These are phyloP conservation scores for Clonostachys chloroleuca DNA, from an alignment of 2,329 filamentous ascomycete genomes.

Conservation along the genomic window DNA sequence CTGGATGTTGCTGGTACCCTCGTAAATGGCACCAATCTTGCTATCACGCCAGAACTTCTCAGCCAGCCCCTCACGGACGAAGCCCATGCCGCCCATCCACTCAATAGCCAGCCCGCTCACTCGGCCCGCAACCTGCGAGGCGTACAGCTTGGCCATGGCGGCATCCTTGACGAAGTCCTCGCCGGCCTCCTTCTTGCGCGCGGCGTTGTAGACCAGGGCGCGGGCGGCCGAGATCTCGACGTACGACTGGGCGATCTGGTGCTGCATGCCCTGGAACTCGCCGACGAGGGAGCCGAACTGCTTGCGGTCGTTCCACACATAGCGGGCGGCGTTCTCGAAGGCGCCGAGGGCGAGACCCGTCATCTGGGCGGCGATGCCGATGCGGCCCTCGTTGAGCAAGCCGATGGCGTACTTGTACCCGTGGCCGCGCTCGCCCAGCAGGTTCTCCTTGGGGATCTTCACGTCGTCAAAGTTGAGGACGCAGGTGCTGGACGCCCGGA, in stretches of 20 bases:
- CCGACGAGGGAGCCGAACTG: conserved; percentile 93
- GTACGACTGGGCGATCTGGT: conserved; percentile 95
- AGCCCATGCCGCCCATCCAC: conserved; percentile 99
- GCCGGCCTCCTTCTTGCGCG: conserved; percentile 96
- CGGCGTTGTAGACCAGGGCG: conserved; percentile 91
- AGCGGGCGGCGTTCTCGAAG: conserved; percentile 87
- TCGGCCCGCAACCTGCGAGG: conserved; percentile 85
- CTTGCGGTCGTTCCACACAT: conserved; percentile 97
- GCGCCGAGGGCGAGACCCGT: conserved; percentile 91
- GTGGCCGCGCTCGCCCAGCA: conserved; percentile 83
- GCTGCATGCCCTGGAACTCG: conserved; percentile 99
- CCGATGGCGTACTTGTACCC: conserved; percentile 98
- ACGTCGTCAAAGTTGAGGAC: conserved; percentile 98
- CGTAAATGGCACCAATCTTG: conserved; percentile 98
- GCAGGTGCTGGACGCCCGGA: conserved; percentile 92
- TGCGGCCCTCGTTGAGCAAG: conserved; percentile 91
- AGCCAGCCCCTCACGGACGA: conserved; percentile 90
- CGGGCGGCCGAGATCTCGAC: conserved; percentile 89
- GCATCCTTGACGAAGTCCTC: conserved; percentile 94
- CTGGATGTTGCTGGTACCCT: conserved; percentile 81
- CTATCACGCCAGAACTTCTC: conserved; percentile 98
- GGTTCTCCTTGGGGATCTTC: conserved; percentile 79
- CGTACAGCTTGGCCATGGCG: conserved; percentile 96
- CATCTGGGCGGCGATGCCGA: conserved; percentile 98
- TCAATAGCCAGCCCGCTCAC: conserved; percentile 86